phyloP scores from a whole-genome alignment of 2,329 filamentous ascomycete genomes.

The Fusarium decemcellulare region DNA sequence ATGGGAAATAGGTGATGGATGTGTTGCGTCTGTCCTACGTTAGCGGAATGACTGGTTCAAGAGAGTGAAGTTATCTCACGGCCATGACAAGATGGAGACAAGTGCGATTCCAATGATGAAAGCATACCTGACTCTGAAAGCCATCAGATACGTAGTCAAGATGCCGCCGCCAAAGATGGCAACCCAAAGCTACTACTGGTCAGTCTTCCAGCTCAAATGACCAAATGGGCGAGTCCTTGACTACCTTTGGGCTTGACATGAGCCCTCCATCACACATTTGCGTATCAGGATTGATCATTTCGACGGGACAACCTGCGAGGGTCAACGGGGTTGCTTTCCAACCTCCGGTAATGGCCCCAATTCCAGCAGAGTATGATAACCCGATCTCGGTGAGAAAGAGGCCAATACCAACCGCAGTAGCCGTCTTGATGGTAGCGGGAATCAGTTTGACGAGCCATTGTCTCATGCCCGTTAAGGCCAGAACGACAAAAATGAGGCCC shows the following conservation, averaged over 20 bases:
- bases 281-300: conserved; percentile 24
- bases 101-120: conserved; percentile 84
- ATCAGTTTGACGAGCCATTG: conserved; percentile 87
- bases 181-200: conserved; percentile 71
- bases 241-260: conserved; percentile 40
- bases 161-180: conserved; percentile 85
- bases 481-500: conserved; percentile 81
- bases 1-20: conserved; percentile 81
- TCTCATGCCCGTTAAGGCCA: conserved; percentile 83
- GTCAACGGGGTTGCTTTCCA: conserved; percentile 73
- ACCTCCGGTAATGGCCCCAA: conserved; percentile 79
- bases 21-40: conserved; percentile 57
- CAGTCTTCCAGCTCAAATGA: not conserved
- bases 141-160: conserved; percentile 80
- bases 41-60: not conserved
- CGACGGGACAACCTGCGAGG: conserved; percentile 73
- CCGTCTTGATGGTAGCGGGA: conserved; percentile 84
- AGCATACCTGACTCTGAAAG: conserved; percentile 85
- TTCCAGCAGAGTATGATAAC: conserved; percentile 81
- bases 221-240: too few species aligned
- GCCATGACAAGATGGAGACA: conserved; percentile 88
- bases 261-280: conserved; percentile 40
- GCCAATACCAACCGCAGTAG: conserved; percentile 84
- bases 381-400: conserved; percentile 81
- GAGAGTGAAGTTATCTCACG: conserved; percentile 60